Percentiles rank a stretch among this genome's conserved stretches.
These are phyloP conservation scores for Verticillium zaregamsianum DNA, from an alignment of 2,329 filamentous ascomycete species.

Conservation along the genomic window DNA sequence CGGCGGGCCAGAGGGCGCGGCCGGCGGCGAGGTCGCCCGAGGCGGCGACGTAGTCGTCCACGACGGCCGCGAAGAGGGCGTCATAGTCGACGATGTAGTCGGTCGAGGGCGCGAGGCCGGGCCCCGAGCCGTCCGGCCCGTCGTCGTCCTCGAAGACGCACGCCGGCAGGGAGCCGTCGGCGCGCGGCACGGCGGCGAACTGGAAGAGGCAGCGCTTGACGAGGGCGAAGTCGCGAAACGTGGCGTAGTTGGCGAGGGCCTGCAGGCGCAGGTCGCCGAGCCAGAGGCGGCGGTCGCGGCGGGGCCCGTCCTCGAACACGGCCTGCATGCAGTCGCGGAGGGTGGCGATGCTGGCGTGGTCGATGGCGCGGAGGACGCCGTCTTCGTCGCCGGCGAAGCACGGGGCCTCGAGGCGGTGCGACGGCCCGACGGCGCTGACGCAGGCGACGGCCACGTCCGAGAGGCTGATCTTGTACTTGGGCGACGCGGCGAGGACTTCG, in stretches of 20 bases:
- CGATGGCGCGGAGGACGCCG: constrained; percentile 19
- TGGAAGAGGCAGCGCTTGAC: constrained; percentile 29
- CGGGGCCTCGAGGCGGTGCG: constrained; percentile 11
- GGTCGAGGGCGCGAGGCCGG: constrained; percentile 19
- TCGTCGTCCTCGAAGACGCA: constrained; percentile 24
- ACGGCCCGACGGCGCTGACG: constrained; percentile 22
- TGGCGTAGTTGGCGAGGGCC: constrained; percentile 29
- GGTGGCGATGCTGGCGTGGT: constrained; percentile 24
- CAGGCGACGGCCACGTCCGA: constrained; percentile 20
- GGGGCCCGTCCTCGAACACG: constrained; percentile 31
- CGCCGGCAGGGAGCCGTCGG: constrained; percentile 25
- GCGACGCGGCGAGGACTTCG: constrained; percentile 27
- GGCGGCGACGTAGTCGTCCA: constrained; percentile 25
- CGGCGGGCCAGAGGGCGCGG: constrained; percentile 22
- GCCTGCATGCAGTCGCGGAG: constrained; percentile 32
- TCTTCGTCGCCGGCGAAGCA: constrained; percentile 12
- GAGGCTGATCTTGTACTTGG: constrained; percentile 26
- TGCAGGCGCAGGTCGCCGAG: constrained; percentile 30
- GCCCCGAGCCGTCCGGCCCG: not conserved
- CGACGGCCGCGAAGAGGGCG: constrained; percentile 25
- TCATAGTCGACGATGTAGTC: constrained; percentile 33
- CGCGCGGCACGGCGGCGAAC: constrained; percentile 26
- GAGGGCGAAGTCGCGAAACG: constrained; percentile 26
- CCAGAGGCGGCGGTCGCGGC: constrained; percentile 30
- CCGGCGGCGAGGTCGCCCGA: constrained; percentile 23